A percentile compares a stretch with the other conserved stretches of the same genome.
Conservation (phyloP, 2,329 filamentous ascomycete genomes). For the Aspergillus phoenicis region DNA sequence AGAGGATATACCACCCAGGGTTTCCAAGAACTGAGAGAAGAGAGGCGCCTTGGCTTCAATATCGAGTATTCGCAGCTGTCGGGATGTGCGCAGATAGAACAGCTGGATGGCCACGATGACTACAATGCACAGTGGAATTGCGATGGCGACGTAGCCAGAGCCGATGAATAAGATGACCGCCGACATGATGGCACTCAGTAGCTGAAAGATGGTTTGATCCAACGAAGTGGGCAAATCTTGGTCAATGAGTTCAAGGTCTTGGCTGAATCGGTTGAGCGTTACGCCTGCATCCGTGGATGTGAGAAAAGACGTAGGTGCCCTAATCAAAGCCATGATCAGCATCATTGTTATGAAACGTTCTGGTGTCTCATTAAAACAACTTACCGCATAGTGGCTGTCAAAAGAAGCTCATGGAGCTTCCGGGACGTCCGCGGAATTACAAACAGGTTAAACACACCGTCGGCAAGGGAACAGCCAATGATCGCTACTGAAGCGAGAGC, state of each 20-base stretch:
- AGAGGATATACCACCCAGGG: constrained; percentile 51
- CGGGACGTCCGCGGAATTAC: not conserved
- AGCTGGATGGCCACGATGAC: not conserved
- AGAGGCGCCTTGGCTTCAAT: constrained; percentile 55
- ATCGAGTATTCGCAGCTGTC: not conserved
- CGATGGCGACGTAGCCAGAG: not conserved
- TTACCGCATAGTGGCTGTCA: not conserved
- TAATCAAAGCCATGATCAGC: not conserved
- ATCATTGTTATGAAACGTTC: not conserved
- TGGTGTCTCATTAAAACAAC: not conserved
- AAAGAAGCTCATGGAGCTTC: not conserved
- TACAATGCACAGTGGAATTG: not conserved
- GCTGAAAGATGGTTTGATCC: not conserved
- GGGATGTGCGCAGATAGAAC: not conserved
- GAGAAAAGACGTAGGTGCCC: not conserved
- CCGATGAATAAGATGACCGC: not conserved
- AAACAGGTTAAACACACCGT: not conserved
- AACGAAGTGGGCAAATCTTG: not conserved
- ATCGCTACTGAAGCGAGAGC: not conserved
- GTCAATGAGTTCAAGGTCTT: not conserved
- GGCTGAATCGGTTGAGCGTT: not conserved
- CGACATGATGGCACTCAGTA: not conserved
- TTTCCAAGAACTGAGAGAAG: constrained; percentile 56
- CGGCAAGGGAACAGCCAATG: not conserved
- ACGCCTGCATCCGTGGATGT: not conserved